phyloP scores from a whole-genome alignment of 2,329 filamentous ascomycete species.

The Coniosporium tulheliwenetii region DNA sequence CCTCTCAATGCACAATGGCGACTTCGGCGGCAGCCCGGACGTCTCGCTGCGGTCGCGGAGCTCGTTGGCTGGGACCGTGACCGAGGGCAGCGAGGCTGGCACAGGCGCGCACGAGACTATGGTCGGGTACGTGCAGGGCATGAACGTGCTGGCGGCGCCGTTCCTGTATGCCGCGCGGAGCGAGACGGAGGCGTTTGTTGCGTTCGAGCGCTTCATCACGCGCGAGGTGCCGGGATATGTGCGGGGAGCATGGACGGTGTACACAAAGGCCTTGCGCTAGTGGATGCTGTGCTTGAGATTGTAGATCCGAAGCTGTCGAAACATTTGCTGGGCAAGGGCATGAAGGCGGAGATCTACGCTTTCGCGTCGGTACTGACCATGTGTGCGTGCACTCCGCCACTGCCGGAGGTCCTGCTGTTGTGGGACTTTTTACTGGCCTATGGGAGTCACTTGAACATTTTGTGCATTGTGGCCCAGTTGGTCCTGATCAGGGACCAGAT shows the following conservation, averaged over 20 bases:
- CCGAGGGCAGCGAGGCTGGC: not conserved
- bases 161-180: slow-evolving; percentile 90
- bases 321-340: slow-evolving; percentile 71
- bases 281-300: slow-evolving; percentile 82
- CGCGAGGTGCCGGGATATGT: slow-evolving; percentile 87
- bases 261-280: slow-evolving; percentile 75
- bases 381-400: slow-evolving; percentile 85
- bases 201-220: slow-evolving; percentile 78
- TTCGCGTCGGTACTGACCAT: slow-evolving; percentile 91
- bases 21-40: slow-evolving; percentile 30
- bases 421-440: slow-evolving; percentile 99
- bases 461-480: slow-evolving; percentile 92
- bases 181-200: slow-evolving; percentile 85
- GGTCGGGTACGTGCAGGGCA: slow-evolving; percentile 91
- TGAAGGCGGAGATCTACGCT: slow-evolving; percentile 89
- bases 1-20: slow-evolving; percentile 31
- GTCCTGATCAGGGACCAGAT: slow-evolving; percentile 77
- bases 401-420: slow-evolving; percentile 80
- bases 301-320: slow-evolving; percentile 78
- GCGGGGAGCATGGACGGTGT: slow-evolving; percentile 91
- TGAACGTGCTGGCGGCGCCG: slow-evolving; percentile 94
- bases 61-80: slow-evolving; percentile 7
- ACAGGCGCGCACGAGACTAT: slow-evolving; percentile 24
- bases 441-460: slow-evolving; percentile 81
- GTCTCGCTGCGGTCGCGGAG: slow-evolving; percentile 20